Evolutionary conservation across 306 rosid genomes (phyloP), one percentile per base, ranked within the genome.

Genomic region (Pyrus pyrifolia): DNA sequence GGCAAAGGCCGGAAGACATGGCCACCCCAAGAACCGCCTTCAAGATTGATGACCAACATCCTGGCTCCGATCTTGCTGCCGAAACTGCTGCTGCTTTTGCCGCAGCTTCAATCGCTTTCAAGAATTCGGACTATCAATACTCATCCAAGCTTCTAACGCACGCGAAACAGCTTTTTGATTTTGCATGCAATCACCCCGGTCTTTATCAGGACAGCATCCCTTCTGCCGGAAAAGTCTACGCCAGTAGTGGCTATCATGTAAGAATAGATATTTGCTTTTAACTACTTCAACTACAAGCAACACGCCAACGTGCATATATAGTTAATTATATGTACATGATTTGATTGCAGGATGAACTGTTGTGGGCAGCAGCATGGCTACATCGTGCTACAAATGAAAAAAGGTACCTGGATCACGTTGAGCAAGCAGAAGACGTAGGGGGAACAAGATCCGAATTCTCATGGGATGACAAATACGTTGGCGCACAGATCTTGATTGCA

Each of bases 1-100:
- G 93, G 97, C 51, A 86, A 49, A 80, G 97, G 14, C 96, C 96
- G 0, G 96, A 92, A 68, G 96, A 92, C 62, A 90, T 88, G 96
- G 73, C 88, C 1, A 90, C 89, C 0, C 80, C 87, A 0, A 85
- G 93, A 0, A 23, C 35, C 0, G 23, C 78, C 21, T 86, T 13
- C 18, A 51, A 17, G 42, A 69, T 88, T 5, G 91, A 92, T 15
- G 82, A 61, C 0, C 49, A 84, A 6, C 51, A 90, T 38, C 93
- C 92, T 0, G 96, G 92, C 0, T 87, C 90, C 5, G 96, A 92
- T 76, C 84, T 92, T 6, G 92, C 93, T 6, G 90, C 85, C 0
- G 91, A 87, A 70, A 85, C 94, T 1, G 84, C 89, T 0, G 89
- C 92, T 0, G 89, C 97, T 22, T 46, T 90, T 0, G 93, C 89